These are phyloP conservation scores for Rhodotorula paludigena DNA, from an alignment of 768 basidiomycete species.

Conservation along the genomic window DNA sequence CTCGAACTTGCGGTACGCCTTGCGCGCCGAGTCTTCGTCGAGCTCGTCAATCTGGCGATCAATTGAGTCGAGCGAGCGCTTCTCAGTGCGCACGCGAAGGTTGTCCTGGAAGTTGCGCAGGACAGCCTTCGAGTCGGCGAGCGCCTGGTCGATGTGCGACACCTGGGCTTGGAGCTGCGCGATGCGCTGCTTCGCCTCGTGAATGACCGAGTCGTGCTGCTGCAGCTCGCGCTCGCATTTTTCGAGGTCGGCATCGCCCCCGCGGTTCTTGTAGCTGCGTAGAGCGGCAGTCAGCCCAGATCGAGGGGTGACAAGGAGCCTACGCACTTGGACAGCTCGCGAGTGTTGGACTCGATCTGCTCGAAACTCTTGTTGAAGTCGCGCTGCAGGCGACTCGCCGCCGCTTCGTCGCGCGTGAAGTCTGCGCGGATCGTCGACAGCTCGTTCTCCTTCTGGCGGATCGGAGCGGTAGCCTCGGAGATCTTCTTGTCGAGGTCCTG, in stretches of 20 bases:
- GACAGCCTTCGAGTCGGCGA: slow-evolving; percentile 55
- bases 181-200: slow-evolving; percentile 34
- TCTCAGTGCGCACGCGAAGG: slow-evolving; percentile 65
- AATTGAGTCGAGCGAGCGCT: slow-evolving; percentile 61
- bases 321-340: slow-evolving; percentile 27
- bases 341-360: slow-evolving; percentile 27
- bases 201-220: slow-evolving; percentile 27
- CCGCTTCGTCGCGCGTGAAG: slow-evolving; percentile 26
- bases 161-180: slow-evolving; percentile 33
- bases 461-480: slow-evolving; percentile 33
- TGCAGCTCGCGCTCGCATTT: slow-evolving; percentile 35
- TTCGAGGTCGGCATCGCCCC: slow-evolving; percentile 32
- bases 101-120: slow-evolving; percentile 75
- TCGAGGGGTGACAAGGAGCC: background rate
- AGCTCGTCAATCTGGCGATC: slow-evolving; percentile 66
- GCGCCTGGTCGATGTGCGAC: slow-evolving; percentile 50
- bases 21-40: slow-evolving; percentile 81
- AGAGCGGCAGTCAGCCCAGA: background rate
- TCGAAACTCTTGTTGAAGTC: slow-evolving; percentile 33
- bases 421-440: slow-evolving; percentile 22
- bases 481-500: slow-evolving; percentile 39
- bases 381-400: slow-evolving; percentile 17
- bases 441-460: slow-evolving; percentile 38
- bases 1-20: slow-evolving; percentile 76
- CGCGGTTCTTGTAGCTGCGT: slow-evolving; percentile 29